Base-by-base conservation (phyloP, 768 basidiomycete genomes). In the Harrya chromipes region DNA sequence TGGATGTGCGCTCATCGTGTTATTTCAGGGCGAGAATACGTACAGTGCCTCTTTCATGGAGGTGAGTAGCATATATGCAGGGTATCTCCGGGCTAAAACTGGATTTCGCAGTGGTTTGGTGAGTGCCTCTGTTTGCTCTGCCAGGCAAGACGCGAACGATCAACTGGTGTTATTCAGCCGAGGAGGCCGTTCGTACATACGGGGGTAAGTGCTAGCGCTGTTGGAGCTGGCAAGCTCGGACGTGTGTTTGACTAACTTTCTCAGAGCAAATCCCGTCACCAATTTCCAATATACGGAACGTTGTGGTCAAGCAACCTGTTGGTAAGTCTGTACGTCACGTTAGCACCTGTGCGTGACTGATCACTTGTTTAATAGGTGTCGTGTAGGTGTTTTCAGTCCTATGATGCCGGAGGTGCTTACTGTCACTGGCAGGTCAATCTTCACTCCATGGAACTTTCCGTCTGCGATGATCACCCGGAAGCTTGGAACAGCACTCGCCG, bases 401-500 rank as follows among this genome's bases (percentile, higher is more conserved):
- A 13, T 13, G 3, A 31, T n/a, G 6, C 23, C 4, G 4, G 23
- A 19, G 24, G 20, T 38, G 8, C 39, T 49, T 12, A 58, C 57
- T 24, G 57, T 29, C 26, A 21, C 26, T 16, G 39, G 11, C 55
- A 91, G 89, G 9, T 84, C 85, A 6, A 88, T 91, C 55, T 56
- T 90, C 36, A 90, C 88, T 1, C 88, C 88, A 31, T 90, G 89
- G 90, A 94, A 97, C 69, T 97, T 97, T 73, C 94, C 94, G 2
- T 91, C 88, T 21, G 90, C 92, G 0, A 94, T 94, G 91, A 88
- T 92, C 19, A 87, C 88, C 1, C 85, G 92, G n/a, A 94, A 94
- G 68, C 72, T 93, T 14, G 90, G 83, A 23, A 82, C 91, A 24
- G 92, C 90, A 20, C 79, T 98, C 14, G 95, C 94, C 2, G 93